phyloP scores from a whole-genome alignment of 2,329 filamentous ascomycete species.

The Ilyonectria sp. region DNA sequence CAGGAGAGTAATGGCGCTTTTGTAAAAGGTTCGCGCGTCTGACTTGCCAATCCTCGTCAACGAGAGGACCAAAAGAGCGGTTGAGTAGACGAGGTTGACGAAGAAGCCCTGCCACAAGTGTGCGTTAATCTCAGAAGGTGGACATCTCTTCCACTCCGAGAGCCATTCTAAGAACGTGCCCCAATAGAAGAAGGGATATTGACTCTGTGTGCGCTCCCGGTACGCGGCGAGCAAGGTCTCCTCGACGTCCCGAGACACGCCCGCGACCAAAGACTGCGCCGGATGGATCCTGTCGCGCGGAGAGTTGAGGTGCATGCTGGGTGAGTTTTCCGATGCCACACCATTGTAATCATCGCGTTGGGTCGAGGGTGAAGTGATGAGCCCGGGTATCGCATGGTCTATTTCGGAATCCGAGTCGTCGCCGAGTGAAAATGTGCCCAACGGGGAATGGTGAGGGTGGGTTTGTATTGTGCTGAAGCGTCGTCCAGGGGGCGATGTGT shows the following conservation, averaged over 20 bases:
- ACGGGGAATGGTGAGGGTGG: conserved; percentile 3
- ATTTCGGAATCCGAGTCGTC: conserved; percentile 18
- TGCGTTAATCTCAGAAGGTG: conserved; percentile 9
- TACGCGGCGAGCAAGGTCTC: conserved; percentile 44
- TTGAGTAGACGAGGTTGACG: conserved; percentile 46
- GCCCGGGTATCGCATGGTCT: conserved; percentile 13
- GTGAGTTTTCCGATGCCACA: not conserved
- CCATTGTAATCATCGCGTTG: conserved; percentile 11
- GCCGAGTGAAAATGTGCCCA: conserved; percentile 1
- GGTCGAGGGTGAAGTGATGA: conserved; percentile 12
- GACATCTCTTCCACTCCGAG: conserved; percentile 37
- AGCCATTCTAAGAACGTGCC: conserved; percentile 33
- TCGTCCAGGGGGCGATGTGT: not conserved
- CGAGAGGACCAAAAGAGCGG: conserved; percentile 38
- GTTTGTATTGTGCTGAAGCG: not conserved
- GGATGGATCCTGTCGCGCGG: not conserved
- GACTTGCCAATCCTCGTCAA: conserved; percentile 35
- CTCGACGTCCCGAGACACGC: conserved; percentile 31
- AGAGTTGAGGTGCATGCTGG: not conserved
- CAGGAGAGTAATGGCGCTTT: conserved; percentile 36
- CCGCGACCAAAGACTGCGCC: not conserved
- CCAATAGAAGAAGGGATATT: conserved; percentile 48
- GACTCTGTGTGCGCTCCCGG: conserved; percentile 44
- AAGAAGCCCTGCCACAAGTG: conserved; percentile 47
- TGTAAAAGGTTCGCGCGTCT: conserved; percentile 40